phyloP scores from a whole-genome alignment of 176 grass and related monocot genomes.

The Canna indica region DNA sequence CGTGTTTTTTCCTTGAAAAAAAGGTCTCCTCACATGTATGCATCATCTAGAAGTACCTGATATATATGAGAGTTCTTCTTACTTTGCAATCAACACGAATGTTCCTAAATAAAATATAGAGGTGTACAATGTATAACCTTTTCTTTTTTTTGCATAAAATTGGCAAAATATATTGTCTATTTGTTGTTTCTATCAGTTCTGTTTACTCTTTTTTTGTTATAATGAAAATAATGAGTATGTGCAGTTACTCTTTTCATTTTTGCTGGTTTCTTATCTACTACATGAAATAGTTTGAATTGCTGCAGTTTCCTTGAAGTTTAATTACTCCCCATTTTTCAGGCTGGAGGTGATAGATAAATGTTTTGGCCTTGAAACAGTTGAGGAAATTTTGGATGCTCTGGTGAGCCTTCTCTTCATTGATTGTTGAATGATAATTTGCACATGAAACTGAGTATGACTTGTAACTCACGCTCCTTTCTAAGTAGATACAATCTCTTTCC shows the following conservation, averaged over 20 bases:
- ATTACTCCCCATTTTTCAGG: conserved; percentile 23
- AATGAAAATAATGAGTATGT: background rate
- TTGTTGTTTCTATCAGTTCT: background rate
- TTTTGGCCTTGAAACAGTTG: conserved; percentile 69
- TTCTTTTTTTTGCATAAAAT: background rate
- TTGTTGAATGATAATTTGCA: background rate
- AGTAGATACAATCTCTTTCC: too few relatives aligned
- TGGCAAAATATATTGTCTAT: background rate
- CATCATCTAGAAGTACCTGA: background rate
- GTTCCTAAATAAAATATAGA: too few relatives aligned
- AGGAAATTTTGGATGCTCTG: conserved; percentile 80
- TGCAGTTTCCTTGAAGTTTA: background rate
- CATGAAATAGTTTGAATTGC: background rate
- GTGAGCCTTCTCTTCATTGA: conserved; percentile 23
- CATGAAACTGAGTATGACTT: background rate
- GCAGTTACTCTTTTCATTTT: background rate
- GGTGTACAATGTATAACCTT: background rate
- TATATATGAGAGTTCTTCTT: background rate
- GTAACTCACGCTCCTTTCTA: too few relatives aligned
- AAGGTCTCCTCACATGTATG: background rate
- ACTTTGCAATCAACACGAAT: too few relatives aligned
- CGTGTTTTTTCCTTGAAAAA: too few relatives aligned
- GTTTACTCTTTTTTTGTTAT: background rate
- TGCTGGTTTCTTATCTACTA: background rate
- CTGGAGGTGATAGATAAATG: conserved; percentile 81